Evolutionary conservation across 345 rosid species (phyloP).

Genomic region (Eucalyptus lansdowneana): DNA sequence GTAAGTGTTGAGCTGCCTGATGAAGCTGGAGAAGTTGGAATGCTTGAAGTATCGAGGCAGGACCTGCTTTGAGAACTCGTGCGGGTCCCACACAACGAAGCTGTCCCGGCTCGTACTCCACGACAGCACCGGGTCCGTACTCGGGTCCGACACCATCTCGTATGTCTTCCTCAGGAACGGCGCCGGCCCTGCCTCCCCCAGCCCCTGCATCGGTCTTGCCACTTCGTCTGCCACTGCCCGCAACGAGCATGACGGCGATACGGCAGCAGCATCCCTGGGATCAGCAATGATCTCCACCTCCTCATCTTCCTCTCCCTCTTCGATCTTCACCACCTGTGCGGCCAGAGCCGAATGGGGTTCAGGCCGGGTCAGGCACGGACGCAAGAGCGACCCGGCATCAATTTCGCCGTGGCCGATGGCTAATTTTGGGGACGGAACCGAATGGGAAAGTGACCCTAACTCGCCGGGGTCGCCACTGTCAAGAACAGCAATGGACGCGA

Average conservation of each 20-base stretch:
- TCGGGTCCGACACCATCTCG: neutral
- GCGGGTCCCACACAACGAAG: constrained; percentile 45
- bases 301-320: neutral
- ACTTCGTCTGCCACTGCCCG: neutral
- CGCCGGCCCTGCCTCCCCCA: neutral
- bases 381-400: neutral
- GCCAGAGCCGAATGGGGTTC: neutral
- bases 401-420: neutral
- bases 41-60: constrained; percentile 64
- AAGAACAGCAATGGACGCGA: neutral
- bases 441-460: neutral
- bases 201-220: neutral
- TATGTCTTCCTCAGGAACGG: neutral
- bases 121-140: neutral
- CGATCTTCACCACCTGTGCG: neutral
- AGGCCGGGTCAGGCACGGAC: neutral
- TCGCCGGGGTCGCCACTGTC: neutral
- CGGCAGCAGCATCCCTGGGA: neutral
- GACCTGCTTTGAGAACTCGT: constrained; percentile 17
- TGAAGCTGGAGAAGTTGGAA: constrained; percentile 55
- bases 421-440: neutral
- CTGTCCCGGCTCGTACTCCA: constrained; percentile 31
- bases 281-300: neutral
- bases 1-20: constrained; percentile 58
- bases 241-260: neutral